phyloP scores from a whole-genome alignment of 805 yeast species.

The Candida nanaspora region DNA sequence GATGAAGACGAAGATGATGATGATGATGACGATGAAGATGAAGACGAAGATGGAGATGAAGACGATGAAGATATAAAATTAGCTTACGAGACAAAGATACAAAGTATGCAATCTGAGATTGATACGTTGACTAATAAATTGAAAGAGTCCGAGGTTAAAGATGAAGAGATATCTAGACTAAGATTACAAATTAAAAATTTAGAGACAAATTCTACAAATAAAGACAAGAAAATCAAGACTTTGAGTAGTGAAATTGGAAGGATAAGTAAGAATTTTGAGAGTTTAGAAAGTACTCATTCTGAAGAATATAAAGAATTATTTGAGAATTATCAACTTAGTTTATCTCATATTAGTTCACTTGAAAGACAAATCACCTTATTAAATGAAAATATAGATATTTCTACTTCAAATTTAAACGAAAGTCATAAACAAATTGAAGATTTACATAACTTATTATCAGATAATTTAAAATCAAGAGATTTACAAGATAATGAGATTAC shows the following conservation, averaged over 20 bases:
- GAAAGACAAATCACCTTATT: not conserved
- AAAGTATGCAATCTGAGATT: not conserved
- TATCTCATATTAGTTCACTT: not conserved
- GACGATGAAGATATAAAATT: constrained; percentile 1
- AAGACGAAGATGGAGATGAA: constrained; percentile 8
- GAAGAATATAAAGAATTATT: not conserved
- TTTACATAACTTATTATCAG: not conserved
- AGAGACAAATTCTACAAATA: not conserved
- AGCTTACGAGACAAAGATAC: not conserved
- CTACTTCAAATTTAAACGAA: not conserved
- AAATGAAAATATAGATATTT: not conserved
- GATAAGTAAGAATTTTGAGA: not conserved
- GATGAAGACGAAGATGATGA: constrained; percentile 1
- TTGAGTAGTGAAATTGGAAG: not conserved
- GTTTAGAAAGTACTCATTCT: not conserved
- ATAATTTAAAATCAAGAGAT: not conserved
- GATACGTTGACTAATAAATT: not conserved
- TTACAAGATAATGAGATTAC: not conserved
- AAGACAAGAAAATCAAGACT: not conserved
- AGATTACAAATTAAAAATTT: not conserved
- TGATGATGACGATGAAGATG: constrained; percentile 10
- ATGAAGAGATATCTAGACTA: not conserved
- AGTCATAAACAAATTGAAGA: not conserved
- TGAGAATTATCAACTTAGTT: not conserved
- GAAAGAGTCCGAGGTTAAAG: not conserved